Base-by-base conservation (phyloP, 2,329 filamentous ascomycete genomes). In the Falciphora oryzae region DNA sequence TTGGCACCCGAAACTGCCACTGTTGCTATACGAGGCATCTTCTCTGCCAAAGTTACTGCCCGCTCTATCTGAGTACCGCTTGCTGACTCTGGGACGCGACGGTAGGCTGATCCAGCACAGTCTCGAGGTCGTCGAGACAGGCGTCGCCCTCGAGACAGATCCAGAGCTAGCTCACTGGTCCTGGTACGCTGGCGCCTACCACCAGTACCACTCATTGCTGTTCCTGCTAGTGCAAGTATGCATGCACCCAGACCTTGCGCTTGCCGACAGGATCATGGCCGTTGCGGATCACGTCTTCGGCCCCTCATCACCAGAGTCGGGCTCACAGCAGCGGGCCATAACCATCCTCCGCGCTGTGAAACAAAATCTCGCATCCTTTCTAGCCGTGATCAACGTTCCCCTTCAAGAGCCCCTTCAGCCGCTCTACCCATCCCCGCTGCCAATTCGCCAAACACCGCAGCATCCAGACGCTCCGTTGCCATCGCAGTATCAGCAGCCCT, bases 221-320 rank as follows among this genome's bases (percentile, higher is more conserved):
- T 60, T 60, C 31, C 58, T 29, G 28, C 58, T 60, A 3, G 31
- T 28, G 27, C 58, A 60, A 29, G 14, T 60, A 8, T 60, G 58
- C 58, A 25, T 60, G 28, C 22, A 60, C 16, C 58, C 58, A 14
- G 58, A 60, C 29, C 58, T 35, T 4, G 14, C 14, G 16, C 28
- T 31, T 4, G 58, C 28, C 27, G 58, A 60, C 29, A 28, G 58
- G 27, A 29, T 38, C 29, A 60, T 60, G 29, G 58, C 58, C 58
- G 58, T 60, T 6, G 58, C 58, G 16, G 58, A 60, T 14, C 58
- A 60, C 58, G 58, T 60, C 58, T 60, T 60, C 29, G 58, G 58
- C 28, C 58, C 58, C 10, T 60, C 58, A 4, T 35, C 29, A 6
- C 58, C 58, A 4, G 57, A 59, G 29, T 35, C 29, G 27, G 31